Base-by-base conservation (phyloP, 1,284 basidiomycete species). In the Pholiota adiposa region DNA sequence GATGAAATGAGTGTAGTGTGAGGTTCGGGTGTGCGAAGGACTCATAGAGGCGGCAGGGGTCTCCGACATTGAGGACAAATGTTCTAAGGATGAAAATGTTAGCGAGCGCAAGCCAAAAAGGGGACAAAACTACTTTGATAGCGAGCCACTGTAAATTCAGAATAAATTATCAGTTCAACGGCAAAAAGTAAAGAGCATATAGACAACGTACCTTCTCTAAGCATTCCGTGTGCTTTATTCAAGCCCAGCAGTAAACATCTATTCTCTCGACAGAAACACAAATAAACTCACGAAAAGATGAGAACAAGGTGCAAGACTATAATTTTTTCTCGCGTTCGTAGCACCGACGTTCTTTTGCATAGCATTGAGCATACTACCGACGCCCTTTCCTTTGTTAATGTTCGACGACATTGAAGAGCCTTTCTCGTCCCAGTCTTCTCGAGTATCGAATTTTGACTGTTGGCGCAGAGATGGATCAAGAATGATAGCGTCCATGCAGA, bases 401-500 rank as follows among this genome's bases (percentile, higher is more conserved):
- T 63, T 59, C 43, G 63, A 61, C 21, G 44, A 29, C 9, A 16
- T 44, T 11, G 63, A 55, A 16, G 38, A 27, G 16, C 33, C 63
- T 58, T 64, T 68, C 48, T 63, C 66, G 51, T 60, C 64, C 58
- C 60, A 57, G 65, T 55, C 61, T 49, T 71, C 70, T 61, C 71
- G 70, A 52, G 72, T 71, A 18, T 64, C 46, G 2, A 66, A 69
- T 51, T 68, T 62, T 38, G 71, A 64, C 61, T 67, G 67, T 49
- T 74, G 73, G 57, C 68, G 79, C 59, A 71, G 71, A 6, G 71
- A 73, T 41, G 79, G 69, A 52, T 86, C 84, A n/a, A 86, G 75
- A 41, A 84, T 70, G 61, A 96, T 95, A 7, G 87, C 83, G 61
- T 96, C 94, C 92, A 96, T 94, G 71, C 94, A 96, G 62, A 96